Base-by-base conservation (phyloP, 495 filamentous ascomycete genomes). In the Podospora anserina region DNA sequence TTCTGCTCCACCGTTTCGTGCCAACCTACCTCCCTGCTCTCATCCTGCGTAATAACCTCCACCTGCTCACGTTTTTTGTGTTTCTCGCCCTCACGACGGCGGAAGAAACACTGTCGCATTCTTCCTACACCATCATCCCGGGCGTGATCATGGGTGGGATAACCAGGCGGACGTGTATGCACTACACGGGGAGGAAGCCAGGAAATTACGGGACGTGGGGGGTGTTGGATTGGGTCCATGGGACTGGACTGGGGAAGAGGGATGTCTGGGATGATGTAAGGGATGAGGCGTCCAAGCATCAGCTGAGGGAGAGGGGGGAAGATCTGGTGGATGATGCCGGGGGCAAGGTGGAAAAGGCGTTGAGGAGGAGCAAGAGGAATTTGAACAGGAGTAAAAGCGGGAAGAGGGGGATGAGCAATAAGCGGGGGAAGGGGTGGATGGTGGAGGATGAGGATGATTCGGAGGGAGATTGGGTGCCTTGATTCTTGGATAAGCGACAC, bases 121-220 rank as follows among this genome's bases (percentile, higher is more conserved):
- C 88, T 5, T 93, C 94, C 19, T 97, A 96, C 78, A 86, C 80
- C 15, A 77, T 88, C 5, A 80, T 94, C 5, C 92, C 92, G 15
- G 90, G 86, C 0, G 89, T 94, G 32, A 79, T 96, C 59, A 80
- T 97, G 61, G 85, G 88, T 0, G 91, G 93, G 1, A 89, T 96
- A 71, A 87, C 91, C 16, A 82, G 87, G 66, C 83, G 92, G 39
- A 88, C 82, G 2, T 91, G 94, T 67, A 73, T 76, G 55, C 94
- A 97, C 79, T 83, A 90, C 67, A 76, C 86, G 64, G 79, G 79
- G 28, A 75, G 85, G 5, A 78, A 84, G 28, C 32, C 34, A 26
- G 91, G 92, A 0, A 96, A 97, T 71, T 97, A 85, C 73, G 91
- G 89, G 0, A 84, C 88, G 11, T 91, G 89, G 85, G 93, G 93